Base-by-base conservation (phyloP, 257 asterid genomes). In the Misopates orontium region DNA sequence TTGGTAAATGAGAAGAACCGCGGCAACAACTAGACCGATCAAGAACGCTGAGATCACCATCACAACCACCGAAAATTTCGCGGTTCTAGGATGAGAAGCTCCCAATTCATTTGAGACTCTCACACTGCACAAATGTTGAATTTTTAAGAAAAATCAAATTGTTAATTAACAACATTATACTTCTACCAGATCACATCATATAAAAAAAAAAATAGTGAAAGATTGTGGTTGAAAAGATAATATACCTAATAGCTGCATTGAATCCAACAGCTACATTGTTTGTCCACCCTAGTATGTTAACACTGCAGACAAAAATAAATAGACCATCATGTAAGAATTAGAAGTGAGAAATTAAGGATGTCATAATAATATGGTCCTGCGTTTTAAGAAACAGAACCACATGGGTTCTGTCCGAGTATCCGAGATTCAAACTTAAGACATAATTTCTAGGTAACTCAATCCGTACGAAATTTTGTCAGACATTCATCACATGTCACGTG, bases 81-180 rank as follows among this genome's bases (percentile, higher is more conserved):
- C 82, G 0, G 79, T 76, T 39, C 85, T 73, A n/a, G 82, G 80
- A 52, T 80, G 85, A 40, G 65, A 72, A 14, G 82, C 78, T 13
- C 85, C 85, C 12, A 80, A 21, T 56, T 76, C 85, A 55, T 76
- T 80, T 21, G 82, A 76, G 5, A 77, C 73, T 14, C 63, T 77
- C 8, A 67, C 65, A 31, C 72, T 67, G 55, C 47, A 42, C 42
- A 8, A 1, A n/a, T 1, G 8, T 48, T 7, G 1, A 3, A 15
- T 0, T 16, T 3, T 16, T 1, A 16, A 48, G 1, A 23, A 23
- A 13, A 52, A 9, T 17, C 12, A 1, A 52, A 10, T 52, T 28
- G 2, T 28, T 2, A 28, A 6, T 2, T 28, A n/a, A n/a, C n/a
- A n/a, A n/a, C n/a, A n/a, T n/a, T n/a, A n/a, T n/a, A n/a, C n/a